Base-by-base conservation (phyloP, 768 basidiomycete species). In the Pluteus cervinus region DNA sequence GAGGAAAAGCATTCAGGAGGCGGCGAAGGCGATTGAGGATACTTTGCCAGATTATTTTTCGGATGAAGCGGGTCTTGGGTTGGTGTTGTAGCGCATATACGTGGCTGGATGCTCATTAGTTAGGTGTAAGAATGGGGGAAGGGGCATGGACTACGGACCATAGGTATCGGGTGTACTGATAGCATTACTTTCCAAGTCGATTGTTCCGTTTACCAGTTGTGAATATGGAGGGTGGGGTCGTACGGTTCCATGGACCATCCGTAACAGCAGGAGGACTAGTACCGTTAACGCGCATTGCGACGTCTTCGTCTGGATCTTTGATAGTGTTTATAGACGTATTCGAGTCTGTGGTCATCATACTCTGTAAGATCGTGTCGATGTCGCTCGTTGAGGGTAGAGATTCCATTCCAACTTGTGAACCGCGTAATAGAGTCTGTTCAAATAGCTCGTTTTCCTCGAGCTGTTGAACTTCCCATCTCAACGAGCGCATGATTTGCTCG, bases 21-120 rank as follows among this genome's bases (percentile, higher is more conserved):
- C 69, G 37, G 64, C 81, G 26, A 79, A 67, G 53, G 59, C 60
- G 9, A 65, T 81, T 9, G 78, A 76, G 45, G 75, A 81, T 16
- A 67, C 63, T 2, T 52, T 86, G 28, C 70, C 81, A 0, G 79
- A 83, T 43, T 81, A 73, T 52, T 86, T 86, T 50, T 62, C 61
- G 4, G 67, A 68, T 40, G 52, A 32, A 11, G 45, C 34, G 10
- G 34, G n/a, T n/a, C n/a, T n/a, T n/a, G n/a, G n/a, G n/a, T n/a
- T n/a, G n/a, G n/a, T n/a, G n/a, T n/a, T n/a, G n/a, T n/a, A n/a
- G n/a, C n/a, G n/a, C n/a, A n/a, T n/a, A n/a, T n/a, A n/a, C n/a
- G n/a, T n/a, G n/a, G n/a, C n/a, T n/a, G n/a, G n/a, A n/a, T n/a
- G n/a, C n/a, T n/a, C n/a, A n/a, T n/a, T n/a, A n/a, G n/a, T n/a